Conservation (phyloP, 2,329 filamentous ascomycete species). For the Cercospora sp. region DNA sequence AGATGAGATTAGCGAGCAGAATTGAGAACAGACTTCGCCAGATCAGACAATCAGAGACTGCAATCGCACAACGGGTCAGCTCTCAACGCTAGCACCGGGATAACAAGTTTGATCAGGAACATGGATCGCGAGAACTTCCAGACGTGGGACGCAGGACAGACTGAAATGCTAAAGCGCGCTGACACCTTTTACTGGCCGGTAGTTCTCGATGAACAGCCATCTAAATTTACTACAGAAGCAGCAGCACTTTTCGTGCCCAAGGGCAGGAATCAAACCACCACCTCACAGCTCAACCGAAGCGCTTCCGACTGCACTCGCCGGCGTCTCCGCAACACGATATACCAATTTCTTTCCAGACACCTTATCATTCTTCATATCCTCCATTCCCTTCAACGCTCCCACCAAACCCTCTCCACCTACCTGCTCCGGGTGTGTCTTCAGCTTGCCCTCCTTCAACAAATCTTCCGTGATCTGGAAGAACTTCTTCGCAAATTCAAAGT, state of each 20-base stretch:
- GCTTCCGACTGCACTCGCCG: slow-evolving; percentile 18
- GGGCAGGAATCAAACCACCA: neutral
- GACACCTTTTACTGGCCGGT: neutral
- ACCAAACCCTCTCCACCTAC: slow-evolving; percentile 47
- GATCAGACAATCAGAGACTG: neutral
- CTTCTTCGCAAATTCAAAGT: slow-evolving; percentile 47
- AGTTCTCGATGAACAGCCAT: neutral
- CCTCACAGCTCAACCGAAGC: slow-evolving; percentile 29
- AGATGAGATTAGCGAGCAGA: neutral
- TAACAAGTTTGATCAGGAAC: too few relatives aligned
- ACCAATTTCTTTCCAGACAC: slow-evolving; percentile 53
- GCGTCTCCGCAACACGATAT: slow-evolving; percentile 40
- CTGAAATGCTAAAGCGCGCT: too few relatives aligned
- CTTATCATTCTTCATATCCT: slow-evolving; percentile 48
- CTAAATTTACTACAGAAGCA: neutral
- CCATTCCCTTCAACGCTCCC: slow-evolving; percentile 48
- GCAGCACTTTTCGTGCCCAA: neutral
- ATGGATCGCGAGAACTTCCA: neutral
- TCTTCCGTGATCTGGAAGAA: slow-evolving; percentile 45
- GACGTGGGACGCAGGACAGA: neutral
- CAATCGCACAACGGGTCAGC: neutral
- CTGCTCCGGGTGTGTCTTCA: slow-evolving; percentile 48
- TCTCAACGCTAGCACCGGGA: neutral
- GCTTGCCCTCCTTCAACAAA: slow-evolving; percentile 46
- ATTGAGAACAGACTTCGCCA: neutral